Conservation (phyloP, 176 grass and related monocot genomes). For the Luzula sylvatica region DNA sequence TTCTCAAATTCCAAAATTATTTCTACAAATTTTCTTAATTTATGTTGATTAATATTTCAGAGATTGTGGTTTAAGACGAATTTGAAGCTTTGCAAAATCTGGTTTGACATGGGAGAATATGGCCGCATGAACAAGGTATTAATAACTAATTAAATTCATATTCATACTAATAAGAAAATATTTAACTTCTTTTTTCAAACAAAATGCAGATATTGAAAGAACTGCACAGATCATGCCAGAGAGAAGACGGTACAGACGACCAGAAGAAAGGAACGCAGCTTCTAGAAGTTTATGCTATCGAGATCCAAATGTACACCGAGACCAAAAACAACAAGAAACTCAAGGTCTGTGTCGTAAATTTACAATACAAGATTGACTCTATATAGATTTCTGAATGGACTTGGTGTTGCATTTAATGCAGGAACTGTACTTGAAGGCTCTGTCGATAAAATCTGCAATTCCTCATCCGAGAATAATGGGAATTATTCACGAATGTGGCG, state of each 20-base stretch:
- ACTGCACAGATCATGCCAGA: conserved; percentile 90
- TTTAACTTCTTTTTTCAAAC: conserved; percentile 5
- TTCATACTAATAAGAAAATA: neutral
- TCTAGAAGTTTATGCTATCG: conserved; percentile 99
- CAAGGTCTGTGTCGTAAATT: conserved; percentile 37
- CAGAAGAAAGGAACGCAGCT: conserved; percentile 99
- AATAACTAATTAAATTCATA: neutral
- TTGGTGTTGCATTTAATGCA: conserved; percentile 11
- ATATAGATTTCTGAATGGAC: neutral
- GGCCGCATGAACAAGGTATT: conserved; percentile 93
- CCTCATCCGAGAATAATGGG: conserved; percentile 99
- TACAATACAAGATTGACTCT: neutral
- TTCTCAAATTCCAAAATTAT: conserved; percentile 1
- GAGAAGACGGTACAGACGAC: conserved; percentile 95
- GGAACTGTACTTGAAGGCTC: conserved; percentile 87
- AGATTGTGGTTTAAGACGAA: conserved; percentile 99
- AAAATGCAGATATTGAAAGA: conserved; percentile 32
- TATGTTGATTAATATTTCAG: conserved; percentile 19
- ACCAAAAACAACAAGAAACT: conserved; percentile 99
- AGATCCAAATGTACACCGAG: conserved; percentile 99
- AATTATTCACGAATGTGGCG: conserved; percentile 99
- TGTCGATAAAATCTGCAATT: conserved; percentile 98
- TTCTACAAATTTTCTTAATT: conserved; percentile 1
- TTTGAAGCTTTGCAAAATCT: conserved; percentile 98
- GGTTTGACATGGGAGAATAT: conserved; percentile 96